Base-by-base conservation (phyloP, 768 basidiomycete species). In the Rhodosporidiobolus odoratus region DNA sequence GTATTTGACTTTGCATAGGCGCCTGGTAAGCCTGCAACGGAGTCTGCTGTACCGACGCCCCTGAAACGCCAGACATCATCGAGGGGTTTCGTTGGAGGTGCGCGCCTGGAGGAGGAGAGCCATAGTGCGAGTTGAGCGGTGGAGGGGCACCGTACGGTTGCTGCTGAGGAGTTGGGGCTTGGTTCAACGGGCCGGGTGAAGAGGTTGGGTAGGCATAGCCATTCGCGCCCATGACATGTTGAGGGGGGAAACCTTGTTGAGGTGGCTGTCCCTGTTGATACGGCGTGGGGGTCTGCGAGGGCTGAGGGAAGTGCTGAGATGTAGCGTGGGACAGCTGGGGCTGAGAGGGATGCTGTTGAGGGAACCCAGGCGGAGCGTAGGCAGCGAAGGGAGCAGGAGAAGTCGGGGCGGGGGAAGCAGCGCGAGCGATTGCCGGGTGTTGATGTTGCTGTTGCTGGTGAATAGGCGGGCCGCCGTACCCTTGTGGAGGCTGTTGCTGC, bases 121-220 rank as follows among this genome's bases (percentile, higher is more conserved):
- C 56, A 35, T 52, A 57, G 8, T 27, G 37, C 34, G 21, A 45
- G 35, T 32, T 59, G 34, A 30, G 40, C 5, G 66, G 27, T 25
- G 59, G 52, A 7, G 21, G 30, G 12, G 34, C 52, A 43, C 30
- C 37, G 25, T 25, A 48, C 52, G 64, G 72, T 16, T 64, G 59
- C 52, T 70, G 75, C 58, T 80, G 81, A 6, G 80, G 79, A 1
- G 37, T 13, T 12, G 23, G 38, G 16, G 21, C 48, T 16, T 23
- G 21, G 48, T 25, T 13, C 48, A n/a, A 50, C 12, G 15, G 21
- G 48, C 15, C 48, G 38, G 62, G 23, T 34, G 50, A n/a, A 16
- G 34, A 38, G 34, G 35, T 40, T 30, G 37, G 35, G 48, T 62
- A 62, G n/a, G n/a, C 61, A 50, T 62, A 62, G 16, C 37, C 35